Percentiles rank a stretch among this genome's conserved stretches.
These are phyloP conservation scores for Pachysandra terminalis DNA, from an alignment of 164 flowering plant genomes.

Conservation along the genomic window DNA sequence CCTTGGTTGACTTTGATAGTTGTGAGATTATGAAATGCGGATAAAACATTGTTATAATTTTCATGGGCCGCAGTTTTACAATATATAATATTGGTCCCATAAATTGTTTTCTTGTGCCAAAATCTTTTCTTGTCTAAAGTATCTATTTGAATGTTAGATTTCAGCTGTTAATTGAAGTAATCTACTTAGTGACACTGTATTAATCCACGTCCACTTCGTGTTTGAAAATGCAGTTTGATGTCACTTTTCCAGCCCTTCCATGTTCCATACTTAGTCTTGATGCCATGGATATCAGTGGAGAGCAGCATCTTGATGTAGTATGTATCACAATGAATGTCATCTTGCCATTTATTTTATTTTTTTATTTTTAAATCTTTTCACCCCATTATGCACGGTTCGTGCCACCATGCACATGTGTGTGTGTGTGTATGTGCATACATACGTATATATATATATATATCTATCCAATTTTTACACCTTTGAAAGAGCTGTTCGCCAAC, in stretches of 20 bases:
- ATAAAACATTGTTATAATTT: too few species aligned
- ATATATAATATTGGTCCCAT: neutral
- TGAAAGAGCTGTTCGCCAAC: too few species aligned
- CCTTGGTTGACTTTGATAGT: neutral
- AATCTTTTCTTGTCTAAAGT: neutral
- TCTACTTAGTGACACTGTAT: neutral
- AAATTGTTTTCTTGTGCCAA: too few species aligned
- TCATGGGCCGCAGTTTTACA: neutral
- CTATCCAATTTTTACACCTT: too few species aligned
- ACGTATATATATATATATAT: too few species aligned
- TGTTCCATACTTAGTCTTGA: constrained; percentile 77
- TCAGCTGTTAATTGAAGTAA: neutral
- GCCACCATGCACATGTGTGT: too few species aligned
- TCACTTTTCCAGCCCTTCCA: constrained; percentile 76
- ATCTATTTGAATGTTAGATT: neutral
- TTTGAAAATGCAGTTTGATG: constrained; percentile 69
- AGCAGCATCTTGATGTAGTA: constrained; percentile 82
- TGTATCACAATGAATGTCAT: constrained; percentile 21
- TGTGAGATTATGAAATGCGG: neutral
- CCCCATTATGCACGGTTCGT: too few species aligned
- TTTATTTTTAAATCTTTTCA: too few species aligned
- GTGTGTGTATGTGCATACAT: too few species aligned
- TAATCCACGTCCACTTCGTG: constrained; percentile 4
- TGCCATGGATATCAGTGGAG: constrained; percentile 91
- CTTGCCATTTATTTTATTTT: neutral